phyloP scores from a whole-genome alignment of 306 rosid genomes.

The Aeschynomene evenia region DNA sequence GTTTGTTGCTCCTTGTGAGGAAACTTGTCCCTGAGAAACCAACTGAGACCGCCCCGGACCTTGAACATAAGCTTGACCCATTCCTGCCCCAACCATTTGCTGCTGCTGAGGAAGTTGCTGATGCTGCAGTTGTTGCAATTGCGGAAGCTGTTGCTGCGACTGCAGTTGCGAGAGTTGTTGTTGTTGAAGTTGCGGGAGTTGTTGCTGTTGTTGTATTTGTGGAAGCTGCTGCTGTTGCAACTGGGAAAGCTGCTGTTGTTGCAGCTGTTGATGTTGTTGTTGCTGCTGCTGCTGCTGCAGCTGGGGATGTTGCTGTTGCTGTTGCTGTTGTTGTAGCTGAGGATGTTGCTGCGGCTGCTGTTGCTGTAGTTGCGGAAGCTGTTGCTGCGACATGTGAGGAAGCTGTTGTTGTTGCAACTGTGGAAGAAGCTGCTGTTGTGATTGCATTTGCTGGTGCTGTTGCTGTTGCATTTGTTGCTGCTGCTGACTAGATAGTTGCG shows the following conservation, averaged over 20 bases:
- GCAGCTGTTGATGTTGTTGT: slow-evolving; percentile 19
- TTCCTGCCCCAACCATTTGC: slow-evolving; percentile 79
- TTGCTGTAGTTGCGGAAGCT: neutral
- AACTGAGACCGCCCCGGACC: slow-evolving; percentile 77
- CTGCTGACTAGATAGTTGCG: slow-evolving; percentile 79
- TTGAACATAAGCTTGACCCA: slow-evolving; percentile 77
- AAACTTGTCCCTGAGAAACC: slow-evolving; percentile 78
- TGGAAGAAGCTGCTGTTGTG: slow-evolving; percentile 17
- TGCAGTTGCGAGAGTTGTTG: slow-evolving; percentile 43
- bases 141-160: slow-evolving; percentile 54
- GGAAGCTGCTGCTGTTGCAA: slow-evolving; percentile 49
- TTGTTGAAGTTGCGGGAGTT: slow-evolving; percentile 41
- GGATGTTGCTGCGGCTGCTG: slow-evolving; percentile 36
- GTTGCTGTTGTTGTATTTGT: slow-evolving; percentile 45
- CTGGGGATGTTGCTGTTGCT: slow-evolving; percentile 36
- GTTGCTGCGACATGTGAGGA: slow-evolving; percentile 44
- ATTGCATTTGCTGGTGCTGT: slow-evolving; percentile 47
- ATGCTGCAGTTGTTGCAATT: slow-evolving; percentile 59
- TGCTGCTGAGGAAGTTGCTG: slow-evolving; percentile 69
- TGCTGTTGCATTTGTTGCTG: slow-evolving; percentile 58
- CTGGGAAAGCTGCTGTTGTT: slow-evolving; percentile 42
- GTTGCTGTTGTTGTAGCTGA: slow-evolving; percentile 35
- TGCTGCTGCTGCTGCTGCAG: slow-evolving; percentile 43
- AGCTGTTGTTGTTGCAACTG: slow-evolving; percentile 34
- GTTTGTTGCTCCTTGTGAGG: slow-evolving; percentile 70